Base-by-base conservation (phyloP, 1,284 basidiomycete genomes). In the Phylloboletellus chloephorus region DNA sequence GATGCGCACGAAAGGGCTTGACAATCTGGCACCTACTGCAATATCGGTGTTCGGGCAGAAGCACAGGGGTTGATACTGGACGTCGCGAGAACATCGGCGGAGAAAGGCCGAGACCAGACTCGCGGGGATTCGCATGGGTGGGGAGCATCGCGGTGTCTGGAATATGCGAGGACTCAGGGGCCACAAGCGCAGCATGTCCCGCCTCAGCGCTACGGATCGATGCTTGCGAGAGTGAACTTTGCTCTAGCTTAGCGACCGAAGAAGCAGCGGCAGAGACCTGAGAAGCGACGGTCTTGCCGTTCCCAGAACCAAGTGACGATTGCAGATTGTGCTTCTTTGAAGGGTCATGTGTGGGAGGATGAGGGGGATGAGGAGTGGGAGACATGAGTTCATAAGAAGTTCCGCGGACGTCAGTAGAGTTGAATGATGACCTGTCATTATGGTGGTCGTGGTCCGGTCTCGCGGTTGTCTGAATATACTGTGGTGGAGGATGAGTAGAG, bases 1-100 rank as follows among this genome's bases (percentile, higher is more conserved):
- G 80, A 58, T 85, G 81, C 7, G 77, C 57, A 28, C 81, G 57
- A 30, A 68, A 66, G 0, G 81, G 80, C 52, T 80, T 82, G 44
- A 73, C 52, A 16, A 76, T 65, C 8, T 64, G 65, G 33, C 77
- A 76, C 26, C 56, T 63, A 16, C 48, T 47, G 48, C 78, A 78
- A 49, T 75, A 78, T 31, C 75, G 61, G 50, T 71, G 67, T 47
- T 73, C 69, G 11, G 70, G 68, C 1, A 64, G 50, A 29, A 79
- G 52, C 0, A 71, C 53, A 1, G 77, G 74, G 8, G 64, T 62
- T 4, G 55, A 51, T 3, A 67, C 57, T 0, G 71, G 72, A 22
- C 54, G 50, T 20, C 60, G 45, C 20, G 46, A 32, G 36, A 59
- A 47, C 22, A 44, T 28, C 15, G 43, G 47, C 23, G 46, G 40